phyloP scores from a whole-genome alignment of 2,329 filamentous ascomycete genomes.

The Fusarium avenaceum region DNA sequence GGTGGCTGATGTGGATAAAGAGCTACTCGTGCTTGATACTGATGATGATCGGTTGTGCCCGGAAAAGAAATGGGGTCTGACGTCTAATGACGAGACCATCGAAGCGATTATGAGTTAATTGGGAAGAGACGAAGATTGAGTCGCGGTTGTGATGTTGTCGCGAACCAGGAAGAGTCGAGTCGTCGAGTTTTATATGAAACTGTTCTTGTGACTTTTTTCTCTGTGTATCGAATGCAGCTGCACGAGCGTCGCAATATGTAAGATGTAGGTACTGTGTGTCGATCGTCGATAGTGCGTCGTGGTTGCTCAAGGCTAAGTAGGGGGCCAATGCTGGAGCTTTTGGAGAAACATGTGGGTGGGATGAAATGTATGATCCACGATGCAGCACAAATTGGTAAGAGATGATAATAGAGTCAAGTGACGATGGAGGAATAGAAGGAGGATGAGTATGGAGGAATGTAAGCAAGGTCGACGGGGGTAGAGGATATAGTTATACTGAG shows the following conservation, averaged over 20 bases:
- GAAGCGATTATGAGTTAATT: slow-evolving; percentile 42
- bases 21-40: slow-evolving; percentile 30
- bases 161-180: slow-evolving; percentile 17
- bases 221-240: slow-evolving; percentile 26
- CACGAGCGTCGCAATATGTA: slow-evolving; percentile 12
- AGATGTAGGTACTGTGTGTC: slow-evolving; percentile 36
- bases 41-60: slow-evolving; percentile 46
- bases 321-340: slow-evolving; percentile 40
- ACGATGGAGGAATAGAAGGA: slow-evolving; percentile 10
- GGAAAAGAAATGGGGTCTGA: slow-evolving; percentile 47
- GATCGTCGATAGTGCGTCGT: slow-evolving; percentile 33
- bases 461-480: slow-evolving; percentile 19
- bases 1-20: slow-evolving; percentile 12
- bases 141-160: slow-evolving; percentile 28
- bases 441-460: slow-evolving; percentile 8
- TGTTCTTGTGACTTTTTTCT: slow-evolving; percentile 23
- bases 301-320: slow-evolving; percentile 29
- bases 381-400: slow-evolving; percentile 10
- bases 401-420: slow-evolving; percentile 5
- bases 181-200: slow-evolving; percentile 3
- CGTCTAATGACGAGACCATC: slow-evolving; percentile 54
- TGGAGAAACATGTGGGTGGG: slow-evolving; percentile 23
- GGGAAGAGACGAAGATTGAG: slow-evolving; percentile 6
- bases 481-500: slow-evolving; percentile 34
- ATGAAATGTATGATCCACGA: slow-evolving; percentile 30